Conservation (phyloP, 2,329 filamentous ascomycete genomes). For the Fusarium sp. region DNA sequence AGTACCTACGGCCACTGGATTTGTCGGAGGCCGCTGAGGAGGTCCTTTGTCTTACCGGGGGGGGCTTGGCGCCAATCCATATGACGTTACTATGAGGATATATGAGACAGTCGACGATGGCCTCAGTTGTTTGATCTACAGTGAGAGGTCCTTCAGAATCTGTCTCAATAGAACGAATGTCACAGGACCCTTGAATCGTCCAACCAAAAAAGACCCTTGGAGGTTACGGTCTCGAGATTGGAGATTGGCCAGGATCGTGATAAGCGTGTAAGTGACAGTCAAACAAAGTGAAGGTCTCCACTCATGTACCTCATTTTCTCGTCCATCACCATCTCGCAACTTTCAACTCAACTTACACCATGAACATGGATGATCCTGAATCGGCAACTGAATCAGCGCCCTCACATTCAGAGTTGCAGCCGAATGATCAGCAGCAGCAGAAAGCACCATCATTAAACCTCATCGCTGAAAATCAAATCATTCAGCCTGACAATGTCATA, state of each 20-base stretch:
- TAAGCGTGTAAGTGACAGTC: constrained; percentile 21
- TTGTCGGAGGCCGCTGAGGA: constrained; percentile 28
- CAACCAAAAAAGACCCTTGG: background rate
- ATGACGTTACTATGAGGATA: constrained; percentile 26
- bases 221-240: background rate
- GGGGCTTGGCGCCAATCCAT: constrained; percentile 23
- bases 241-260: constrained; percentile 7
- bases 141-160: background rate
- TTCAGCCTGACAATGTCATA: constrained; percentile 1
- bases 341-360: constrained; percentile 31
- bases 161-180: background rate
- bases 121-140: constrained; percentile 24
- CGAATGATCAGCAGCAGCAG: constrained; percentile 1
- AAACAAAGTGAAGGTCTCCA: constrained; percentile 6
- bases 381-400: constrained; percentile 8
- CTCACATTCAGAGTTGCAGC: background rate
- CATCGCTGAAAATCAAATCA: constrained; percentile 28
- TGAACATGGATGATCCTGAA: constrained; percentile 36
- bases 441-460: constrained; percentile 28
- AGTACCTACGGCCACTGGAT: background rate
- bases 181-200: background rate
- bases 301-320: constrained; percentile 26
- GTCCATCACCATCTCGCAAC: constrained; percentile 31
- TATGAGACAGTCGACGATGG: constrained; percentile 15
- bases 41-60: constrained; percentile 3